Evolutionary conservation across 2,329 filamentous ascomycete species (phyloP), one percentile per base, ranked within the genome.

Genomic region (Bipolaris cookei): DNA sequence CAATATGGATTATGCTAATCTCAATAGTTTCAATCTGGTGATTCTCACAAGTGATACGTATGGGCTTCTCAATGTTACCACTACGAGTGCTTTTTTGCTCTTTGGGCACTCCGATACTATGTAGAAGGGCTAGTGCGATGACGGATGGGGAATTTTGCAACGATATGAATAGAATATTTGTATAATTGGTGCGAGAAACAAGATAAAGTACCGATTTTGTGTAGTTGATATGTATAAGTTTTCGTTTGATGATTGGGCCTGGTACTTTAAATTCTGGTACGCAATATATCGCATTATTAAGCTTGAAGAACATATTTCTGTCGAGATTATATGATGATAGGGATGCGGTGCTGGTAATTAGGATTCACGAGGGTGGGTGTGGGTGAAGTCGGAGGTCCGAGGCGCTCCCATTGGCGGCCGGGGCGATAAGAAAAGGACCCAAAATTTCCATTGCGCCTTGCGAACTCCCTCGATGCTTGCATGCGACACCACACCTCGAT

Each of bases 351-450:
- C 10, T 18, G n/a, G 21, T 3, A 8, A 10, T 28, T 30, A 30
- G 4, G 16, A 6, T 18, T 13, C 8, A 30, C 6, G n/a, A 38
- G 38, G 20, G 23, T 30, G 43, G 20, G 43, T 21, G 28, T 16
- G 28, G 52, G 32, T 28, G 34, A 18, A 52, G 37, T 58, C 58
- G 54, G 54, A 45, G 39, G 51, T 59, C 54, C 39, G 50, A 42
- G 28, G 42, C 32, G 6, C 30, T 54, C 25, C 39, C 14, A 54
- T 56, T 51, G 48, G 50, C n/a, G 16, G 6, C 5, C 25, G 30
- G 43, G 42, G 46, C 50, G 56, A 60, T 62, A 62, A 60, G 53
- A 54, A 34, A 25, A 42, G 42, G 11, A 21, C 39, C 58, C 47
- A 47, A 56, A 55, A 57, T 56, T 55, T 56, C 55, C 13, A 47